These are phyloP conservation scores for Cucurbita moschata DNA, from an alignment of 306 rosid species.

Conservation along the genomic window DNA sequence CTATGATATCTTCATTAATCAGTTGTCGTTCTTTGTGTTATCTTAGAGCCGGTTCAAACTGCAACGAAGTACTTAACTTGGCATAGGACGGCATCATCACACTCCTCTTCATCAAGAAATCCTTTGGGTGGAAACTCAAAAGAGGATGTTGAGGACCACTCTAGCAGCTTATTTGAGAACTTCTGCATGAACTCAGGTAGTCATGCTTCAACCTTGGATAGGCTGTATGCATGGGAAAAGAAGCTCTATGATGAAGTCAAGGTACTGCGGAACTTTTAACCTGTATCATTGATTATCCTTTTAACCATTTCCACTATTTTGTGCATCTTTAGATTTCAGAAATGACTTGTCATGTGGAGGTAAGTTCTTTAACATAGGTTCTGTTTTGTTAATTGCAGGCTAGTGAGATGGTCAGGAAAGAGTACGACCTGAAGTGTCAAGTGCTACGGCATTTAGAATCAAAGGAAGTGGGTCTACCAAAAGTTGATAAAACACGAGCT, in stretches of 20 bases:
- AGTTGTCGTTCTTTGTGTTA: background rate
- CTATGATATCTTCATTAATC: conserved; percentile 5
- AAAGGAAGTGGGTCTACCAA: conserved; percentile 33
- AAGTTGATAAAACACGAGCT: conserved; percentile 71
- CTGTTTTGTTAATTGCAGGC: conserved; percentile 33
- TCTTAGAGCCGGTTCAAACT: conserved; percentile 59
- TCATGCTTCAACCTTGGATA: conserved; percentile 93
- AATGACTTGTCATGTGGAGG: background rate
- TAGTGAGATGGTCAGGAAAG: conserved; percentile 64
- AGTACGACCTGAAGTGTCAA: conserved; percentile 73
- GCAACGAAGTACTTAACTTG: conserved; percentile 63
- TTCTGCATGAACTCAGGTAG: conserved; percentile 82
- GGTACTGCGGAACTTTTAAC: conserved; percentile 27
- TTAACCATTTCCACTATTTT: background rate
- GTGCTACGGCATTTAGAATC: conserved; percentile 70
- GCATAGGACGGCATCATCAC: conserved; percentile 77
- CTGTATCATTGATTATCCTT: background rate
- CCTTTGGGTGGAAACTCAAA: conserved; percentile 50
- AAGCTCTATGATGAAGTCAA: conserved; percentile 96
- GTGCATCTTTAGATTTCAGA: background rate
- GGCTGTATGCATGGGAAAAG: conserved; percentile 94
- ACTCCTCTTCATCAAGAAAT: conserved; percentile 80
- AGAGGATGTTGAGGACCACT: conserved; percentile 42
- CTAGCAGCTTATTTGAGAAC: conserved; percentile 46
- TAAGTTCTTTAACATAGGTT: background rate